Evolutionary conservation across 2,329 filamentous ascomycete species (phyloP), one percentile per base, ranked within the genome.

Genomic region (Dothistroma pini): DNA sequence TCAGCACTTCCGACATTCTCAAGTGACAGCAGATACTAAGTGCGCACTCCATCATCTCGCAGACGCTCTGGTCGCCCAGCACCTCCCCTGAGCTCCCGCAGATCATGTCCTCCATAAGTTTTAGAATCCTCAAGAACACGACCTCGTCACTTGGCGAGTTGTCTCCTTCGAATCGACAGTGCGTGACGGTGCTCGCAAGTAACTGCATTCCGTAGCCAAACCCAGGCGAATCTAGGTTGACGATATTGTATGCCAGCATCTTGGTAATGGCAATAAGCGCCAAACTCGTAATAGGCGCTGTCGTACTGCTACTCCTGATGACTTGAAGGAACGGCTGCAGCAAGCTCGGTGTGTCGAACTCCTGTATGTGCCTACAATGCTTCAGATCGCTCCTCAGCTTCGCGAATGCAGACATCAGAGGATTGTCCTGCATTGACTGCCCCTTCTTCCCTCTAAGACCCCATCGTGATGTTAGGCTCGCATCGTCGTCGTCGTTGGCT

Each of bases 21-120:
- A 90, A 86, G 72, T 97, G 93, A 65, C 93, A 99, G 80, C 95
- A 99, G 81, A 99, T 97, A 72, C 92, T 96, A 67, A 99, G 78
- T 1, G 93, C 95, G 1, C 92, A 93, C 75, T 96, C 95, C 93
- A 99, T 97, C 92, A 99, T 97, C 75, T 97, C 92, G 74, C 96
- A 99, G 11, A 99, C 92, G 72, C 93, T 97, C 78, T 97, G 93
- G 71, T 99, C 95, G 61, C 93, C 96, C n/a, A 99, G 80, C 11
- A 97, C 86, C 67, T 96, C 89, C 41, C 95, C 95, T 32, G 93
- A 92, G 0, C 93, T 91, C 0, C 95, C 91, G 16, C 93, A 96
- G 70, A 99, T 88, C 89, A 99, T 97, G 71, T 92, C 90, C 76
- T 99, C 95, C 95, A 99, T 99, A 52, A 99, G 83, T 73, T 96